Base-by-base conservation (phyloP, 305 asterid species). In the Ajuga reptans region DNA sequence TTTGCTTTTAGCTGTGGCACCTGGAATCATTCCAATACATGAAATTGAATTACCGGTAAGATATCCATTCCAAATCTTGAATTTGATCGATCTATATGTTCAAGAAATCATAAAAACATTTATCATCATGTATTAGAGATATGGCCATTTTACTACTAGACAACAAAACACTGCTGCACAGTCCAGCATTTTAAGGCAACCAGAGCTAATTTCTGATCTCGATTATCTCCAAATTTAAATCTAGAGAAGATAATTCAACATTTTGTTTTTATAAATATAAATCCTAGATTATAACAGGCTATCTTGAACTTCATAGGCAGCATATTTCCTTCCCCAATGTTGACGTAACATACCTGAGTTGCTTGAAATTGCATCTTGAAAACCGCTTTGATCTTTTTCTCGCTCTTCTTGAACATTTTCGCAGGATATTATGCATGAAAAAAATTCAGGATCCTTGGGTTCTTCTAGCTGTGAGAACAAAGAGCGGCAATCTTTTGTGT, bases 281-380 rank as follows among this genome's bases (percentile, higher is more conserved):
- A 71, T 47, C 71, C 3, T n/a, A 41, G 68, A 51, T 62, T 21
- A 41, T 39, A 62, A 31, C 15, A 31, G 55, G 21, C 39, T 12
- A 41, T 49, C 8, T 18, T 0, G 43, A 54, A 36, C 42, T 37
- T 2, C 24, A 68, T 1, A 16, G 16, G 39, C 11, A 47, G 50
- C 3, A 34, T 18, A 12, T 18, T 18, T 33, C 29, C 9, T 31
- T 4, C 55, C 36, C 37, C 71, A 61, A 52, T 68, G 75, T 53
- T 51, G 71, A 71, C 6, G 61, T 52, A 69, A 31, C 69, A 6
- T 78, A 92, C 98, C 96, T 87, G 92, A 34, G 98, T 87, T 47
- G 92, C 96, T 60, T 85, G 90, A 83, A 92, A 89, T 50, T 84
- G 92, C 96, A 92, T 77, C 80, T 78, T 79, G 80, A 92, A 92